These are phyloP conservation scores for Xylariaceae sp. DNA, from an alignment of 2,329 filamentous ascomycete genomes.

Conservation along the genomic window DNA sequence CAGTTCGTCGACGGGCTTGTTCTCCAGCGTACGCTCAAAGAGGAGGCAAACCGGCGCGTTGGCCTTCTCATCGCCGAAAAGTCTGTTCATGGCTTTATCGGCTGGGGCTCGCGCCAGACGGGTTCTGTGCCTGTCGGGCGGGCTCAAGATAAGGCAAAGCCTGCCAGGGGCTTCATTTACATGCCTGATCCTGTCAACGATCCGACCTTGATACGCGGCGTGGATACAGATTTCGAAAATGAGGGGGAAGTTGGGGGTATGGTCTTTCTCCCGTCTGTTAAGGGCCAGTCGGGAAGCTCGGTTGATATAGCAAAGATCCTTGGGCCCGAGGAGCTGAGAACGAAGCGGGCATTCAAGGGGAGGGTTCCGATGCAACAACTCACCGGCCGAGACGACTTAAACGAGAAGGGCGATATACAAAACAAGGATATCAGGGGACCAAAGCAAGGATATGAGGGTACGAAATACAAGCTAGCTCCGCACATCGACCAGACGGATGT, in stretches of 20 bases:
- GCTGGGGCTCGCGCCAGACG: constrained; percentile 76
- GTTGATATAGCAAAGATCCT: constrained; percentile 79
- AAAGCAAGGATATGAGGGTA: constrained; percentile 65
- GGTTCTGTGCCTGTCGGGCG: constrained; percentile 91
- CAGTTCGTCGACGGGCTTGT: constrained; percentile 95
- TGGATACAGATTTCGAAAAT: constrained; percentile 78
- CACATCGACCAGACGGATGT: constrained; percentile 93
- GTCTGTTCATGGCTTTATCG: constrained; percentile 91
- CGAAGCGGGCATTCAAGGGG: constrained; percentile 85
- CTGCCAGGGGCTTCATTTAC: constrained; percentile 76
- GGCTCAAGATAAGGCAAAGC: constrained; percentile 82
- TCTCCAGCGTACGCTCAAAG: constrained; percentile 83
- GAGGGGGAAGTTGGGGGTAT: constrained; percentile 76
- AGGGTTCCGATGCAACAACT: constrained; percentile 72
- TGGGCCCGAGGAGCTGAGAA: constrained; percentile 72
- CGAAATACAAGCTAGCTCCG: constrained; percentile 81
- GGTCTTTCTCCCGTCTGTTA: constrained; percentile 79
- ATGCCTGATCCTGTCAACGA: constrained; percentile 83
- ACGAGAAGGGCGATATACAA: constrained; percentile 59
- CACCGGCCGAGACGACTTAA: constrained; percentile 72
- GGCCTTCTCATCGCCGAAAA: constrained; percentile 94
- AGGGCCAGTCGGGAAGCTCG: constrained; percentile 71
- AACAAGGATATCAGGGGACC: constrained; percentile 50
- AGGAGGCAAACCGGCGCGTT: constrained; percentile 81
- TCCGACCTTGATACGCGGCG: constrained; percentile 72